phyloP scores from a whole-genome alignment of 2,329 filamentous ascomycete species.

The Pseudogymnoascus sp. region DNA sequence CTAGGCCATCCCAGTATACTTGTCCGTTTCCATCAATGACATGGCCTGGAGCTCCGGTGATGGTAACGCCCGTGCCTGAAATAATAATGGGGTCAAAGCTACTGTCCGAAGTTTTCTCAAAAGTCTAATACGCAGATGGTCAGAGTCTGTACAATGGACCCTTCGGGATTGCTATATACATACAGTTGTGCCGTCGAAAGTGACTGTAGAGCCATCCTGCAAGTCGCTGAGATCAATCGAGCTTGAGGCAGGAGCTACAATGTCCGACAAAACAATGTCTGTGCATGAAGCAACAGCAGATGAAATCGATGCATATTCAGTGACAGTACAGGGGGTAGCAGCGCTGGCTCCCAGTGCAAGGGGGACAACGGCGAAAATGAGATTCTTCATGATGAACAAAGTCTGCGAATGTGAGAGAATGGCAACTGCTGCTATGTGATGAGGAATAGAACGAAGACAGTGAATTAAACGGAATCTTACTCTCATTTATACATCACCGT shows the following conservation, averaged over 20 bases:
- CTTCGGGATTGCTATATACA: slow-evolving; percentile 52
- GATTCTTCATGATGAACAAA: background rate
- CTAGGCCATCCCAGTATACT: slow-evolving; percentile 54
- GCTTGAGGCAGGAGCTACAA: slow-evolving; percentile 48
- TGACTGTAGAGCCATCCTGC: slow-evolving; percentile 43
- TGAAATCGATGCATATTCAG: slow-evolving; percentile 39
- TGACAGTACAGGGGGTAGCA: slow-evolving; percentile 46
- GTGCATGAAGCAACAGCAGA: slow-evolving; percentile 44
- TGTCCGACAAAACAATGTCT: slow-evolving; percentile 43
- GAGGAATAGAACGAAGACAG: background rate
- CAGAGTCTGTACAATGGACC: slow-evolving; percentile 48
- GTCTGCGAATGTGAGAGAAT: background rate
- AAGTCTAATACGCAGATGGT: slow-evolving; percentile 30
- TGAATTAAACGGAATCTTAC: background rate
- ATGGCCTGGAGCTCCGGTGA: slow-evolving; percentile 44
- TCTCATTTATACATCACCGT: background rate
- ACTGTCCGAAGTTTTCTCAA: slow-evolving; percentile 22
- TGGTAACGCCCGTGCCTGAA: slow-evolving; percentile 46
- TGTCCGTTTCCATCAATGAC: slow-evolving; percentile 49
- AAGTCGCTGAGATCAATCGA: slow-evolving; percentile 52
- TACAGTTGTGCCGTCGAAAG: slow-evolving; percentile 58
- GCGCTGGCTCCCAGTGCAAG: background rate
- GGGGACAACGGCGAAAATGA: background rate
- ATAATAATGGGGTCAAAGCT: slow-evolving; percentile 34
- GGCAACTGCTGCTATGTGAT: background rate